Evolutionary conservation across 805 yeast species (phyloP).

Genomic region (Ogataea populi-albae): DNA sequence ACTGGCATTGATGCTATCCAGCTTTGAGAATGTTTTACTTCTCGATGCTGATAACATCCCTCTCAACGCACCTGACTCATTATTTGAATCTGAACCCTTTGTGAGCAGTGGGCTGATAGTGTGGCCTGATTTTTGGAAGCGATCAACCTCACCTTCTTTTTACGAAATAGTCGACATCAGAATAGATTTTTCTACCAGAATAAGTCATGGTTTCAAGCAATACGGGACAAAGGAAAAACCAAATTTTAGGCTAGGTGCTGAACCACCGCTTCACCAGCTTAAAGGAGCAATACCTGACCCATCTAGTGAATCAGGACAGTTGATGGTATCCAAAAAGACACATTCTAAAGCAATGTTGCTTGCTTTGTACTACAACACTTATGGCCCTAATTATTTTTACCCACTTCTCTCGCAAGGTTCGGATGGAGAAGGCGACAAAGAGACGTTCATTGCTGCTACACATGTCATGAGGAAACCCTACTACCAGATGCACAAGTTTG

Average conservation of each 20-base stretch:
- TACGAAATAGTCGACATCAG: conserved; percentile 47
- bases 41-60: conserved; percentile 77
- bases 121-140: conserved; percentile 46
- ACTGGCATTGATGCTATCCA: conserved; percentile 62
- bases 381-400: conserved; percentile 56
- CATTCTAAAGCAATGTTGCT: conserved; percentile 53
- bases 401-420: conserved; percentile 48
- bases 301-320: conserved; percentile 64
- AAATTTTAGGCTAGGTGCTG: conserved; percentile 31
- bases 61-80: conserved; percentile 52
- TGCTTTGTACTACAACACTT: conserved; percentile 58
- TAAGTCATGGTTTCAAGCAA: conserved; percentile 38
- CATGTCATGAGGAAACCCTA: conserved; percentile 56
- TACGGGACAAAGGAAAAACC: conserved; percentile 27
- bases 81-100: conserved; percentile 60
- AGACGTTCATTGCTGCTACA: conserved; percentile 58
- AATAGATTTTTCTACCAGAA: conserved; percentile 39
- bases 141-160: conserved; percentile 50
- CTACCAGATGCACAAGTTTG: conserved; percentile 56
- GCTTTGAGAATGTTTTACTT: conserved; percentile 63
- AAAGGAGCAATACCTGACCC: conserved; percentile 63
- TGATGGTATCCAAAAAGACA: conserved; percentile 52
- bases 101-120: conserved; percentile 48
- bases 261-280: conserved; percentile 53
- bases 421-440: conserved; percentile 58